Conservation (phyloP, 2,329 filamentous ascomycete species). For the Clonostachys sp. region DNA sequence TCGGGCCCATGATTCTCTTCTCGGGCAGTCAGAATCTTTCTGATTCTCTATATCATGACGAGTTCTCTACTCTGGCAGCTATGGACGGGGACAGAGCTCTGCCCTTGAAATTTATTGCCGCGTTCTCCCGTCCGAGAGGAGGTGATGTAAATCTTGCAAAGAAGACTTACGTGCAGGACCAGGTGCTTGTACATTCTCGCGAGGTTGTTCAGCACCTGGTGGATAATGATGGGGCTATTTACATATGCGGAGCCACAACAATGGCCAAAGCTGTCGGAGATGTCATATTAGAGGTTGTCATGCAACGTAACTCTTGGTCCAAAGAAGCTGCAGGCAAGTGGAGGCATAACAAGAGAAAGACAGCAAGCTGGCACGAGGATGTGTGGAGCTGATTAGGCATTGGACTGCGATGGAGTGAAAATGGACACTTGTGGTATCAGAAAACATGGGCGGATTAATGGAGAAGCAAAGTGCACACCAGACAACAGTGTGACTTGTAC, state of each 20-base stretch:
- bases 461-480: too few species aligned
- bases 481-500: too few species aligned
- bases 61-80: conserved; percentile 46
- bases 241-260: conserved; percentile 1
- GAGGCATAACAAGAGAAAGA: background rate
- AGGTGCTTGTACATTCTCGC: background rate
- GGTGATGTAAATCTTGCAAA: conserved; percentile 38
- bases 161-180: conserved; percentile 51
- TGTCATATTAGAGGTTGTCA: background rate
- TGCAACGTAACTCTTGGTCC: background rate
- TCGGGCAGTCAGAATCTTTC: conserved; percentile 9
- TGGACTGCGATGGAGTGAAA: too few species aligned
- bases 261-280: background rate
- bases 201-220: conserved; percentile 29
- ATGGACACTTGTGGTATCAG: too few species aligned
- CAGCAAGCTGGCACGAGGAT: background rate
- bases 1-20: conserved; percentile 3
- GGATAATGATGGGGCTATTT: background rate
- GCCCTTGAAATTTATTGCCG: conserved; percentile 27
- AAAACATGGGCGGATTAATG: too few species aligned
- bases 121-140: conserved; percentile 18
- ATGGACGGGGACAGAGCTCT: conserved; percentile 73
- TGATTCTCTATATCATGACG: conserved; percentile 1
- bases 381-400: background rate
- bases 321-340: background rate